Conservation (phyloP, 2,329 filamentous ascomycete species). For the Ophiosphaerella korrae region DNA sequence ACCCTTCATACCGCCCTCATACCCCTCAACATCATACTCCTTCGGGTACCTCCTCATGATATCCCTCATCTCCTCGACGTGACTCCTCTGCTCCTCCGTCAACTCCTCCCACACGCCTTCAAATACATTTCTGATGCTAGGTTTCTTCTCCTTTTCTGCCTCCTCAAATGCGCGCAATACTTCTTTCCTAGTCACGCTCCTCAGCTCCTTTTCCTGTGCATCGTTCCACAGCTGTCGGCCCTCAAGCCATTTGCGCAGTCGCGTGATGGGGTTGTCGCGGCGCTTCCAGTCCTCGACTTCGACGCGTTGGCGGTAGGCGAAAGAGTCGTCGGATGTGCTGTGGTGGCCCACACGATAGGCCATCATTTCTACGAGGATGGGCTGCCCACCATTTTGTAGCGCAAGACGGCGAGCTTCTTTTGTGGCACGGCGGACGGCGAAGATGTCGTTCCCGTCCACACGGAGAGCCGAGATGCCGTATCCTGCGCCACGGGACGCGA, state of each 20-base stretch:
- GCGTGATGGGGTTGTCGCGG: constrained; percentile 84
- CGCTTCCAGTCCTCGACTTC: constrained; percentile 96
- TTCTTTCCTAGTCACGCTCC: constrained; percentile 71
- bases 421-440: constrained; percentile 82
- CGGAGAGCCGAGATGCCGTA: constrained; percentile 95
- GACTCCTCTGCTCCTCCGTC: constrained; percentile 75
- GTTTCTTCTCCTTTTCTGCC: constrained; percentile 82
- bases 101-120: constrained; percentile 88
- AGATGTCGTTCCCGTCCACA: constrained; percentile 93
- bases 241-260: constrained; percentile 90
- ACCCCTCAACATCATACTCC: constrained; percentile 84
- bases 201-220: constrained; percentile 73
- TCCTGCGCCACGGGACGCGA: constrained; percentile 82
- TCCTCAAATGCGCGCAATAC: constrained; percentile 83
- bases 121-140: constrained; percentile 74
- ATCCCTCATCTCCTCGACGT: constrained; percentile 77
- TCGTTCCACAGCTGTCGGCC: constrained; percentile 83
- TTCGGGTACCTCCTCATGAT: constrained; percentile 84
- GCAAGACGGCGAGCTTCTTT: constrained; percentile 78
- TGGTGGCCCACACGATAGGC: constrained; percentile 98
- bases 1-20: constrained; percentile 73
- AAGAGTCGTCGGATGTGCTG: constrained; percentile 95
- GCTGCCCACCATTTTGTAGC: constrained; percentile 77
- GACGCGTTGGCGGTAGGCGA: constrained; percentile 89
- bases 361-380: constrained; percentile 92